Evolutionary conservation across 1,284 basidiomycete species (phyloP).

Genomic region (Stygiomarasmius scandens): DNA sequence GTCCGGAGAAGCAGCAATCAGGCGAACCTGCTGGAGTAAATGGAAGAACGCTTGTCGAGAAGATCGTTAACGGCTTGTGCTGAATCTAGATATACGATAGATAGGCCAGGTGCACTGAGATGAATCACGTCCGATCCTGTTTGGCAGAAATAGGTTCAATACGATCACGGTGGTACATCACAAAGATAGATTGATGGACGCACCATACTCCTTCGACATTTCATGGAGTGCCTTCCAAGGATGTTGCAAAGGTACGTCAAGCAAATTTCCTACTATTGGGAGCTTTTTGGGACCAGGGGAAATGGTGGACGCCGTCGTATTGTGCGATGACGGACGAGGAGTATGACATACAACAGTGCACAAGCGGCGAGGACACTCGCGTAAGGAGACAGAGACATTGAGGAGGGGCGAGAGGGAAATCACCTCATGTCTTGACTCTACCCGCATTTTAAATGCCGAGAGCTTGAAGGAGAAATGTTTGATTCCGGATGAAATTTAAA

Average conservation of each 20-base stretch:
- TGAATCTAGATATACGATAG: constrained; percentile 7
- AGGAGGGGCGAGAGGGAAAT: neutral
- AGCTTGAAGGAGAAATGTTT: no score
- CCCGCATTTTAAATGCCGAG: no score
- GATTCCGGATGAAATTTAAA: no score
- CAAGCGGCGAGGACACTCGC: neutral
- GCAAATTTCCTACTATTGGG: neutral
- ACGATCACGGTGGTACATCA: neutral
- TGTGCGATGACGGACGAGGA: neutral
- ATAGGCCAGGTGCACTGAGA: constrained; percentile 5
- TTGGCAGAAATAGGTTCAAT: neutral
- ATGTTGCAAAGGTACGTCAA: neutral
- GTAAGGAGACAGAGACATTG: neutral
- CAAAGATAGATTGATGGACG: neutral
- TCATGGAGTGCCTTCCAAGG: neutral
- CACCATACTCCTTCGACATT: neutral
- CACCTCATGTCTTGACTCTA: no score
- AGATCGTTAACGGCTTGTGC: constrained; percentile 2
- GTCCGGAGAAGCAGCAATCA: no score
- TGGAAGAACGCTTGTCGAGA: constrained; percentile 8
- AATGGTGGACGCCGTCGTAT: neutral
- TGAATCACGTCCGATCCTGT: constrained; percentile 21
- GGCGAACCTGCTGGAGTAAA: constrained; percentile 8
- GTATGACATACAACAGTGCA: neutral
- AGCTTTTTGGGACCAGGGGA: neutral